These are phyloP conservation scores for Chytriomyces hyalinus DNA, from an alignment of 192 early-diverging fungal species.

Conservation along the genomic window DNA sequence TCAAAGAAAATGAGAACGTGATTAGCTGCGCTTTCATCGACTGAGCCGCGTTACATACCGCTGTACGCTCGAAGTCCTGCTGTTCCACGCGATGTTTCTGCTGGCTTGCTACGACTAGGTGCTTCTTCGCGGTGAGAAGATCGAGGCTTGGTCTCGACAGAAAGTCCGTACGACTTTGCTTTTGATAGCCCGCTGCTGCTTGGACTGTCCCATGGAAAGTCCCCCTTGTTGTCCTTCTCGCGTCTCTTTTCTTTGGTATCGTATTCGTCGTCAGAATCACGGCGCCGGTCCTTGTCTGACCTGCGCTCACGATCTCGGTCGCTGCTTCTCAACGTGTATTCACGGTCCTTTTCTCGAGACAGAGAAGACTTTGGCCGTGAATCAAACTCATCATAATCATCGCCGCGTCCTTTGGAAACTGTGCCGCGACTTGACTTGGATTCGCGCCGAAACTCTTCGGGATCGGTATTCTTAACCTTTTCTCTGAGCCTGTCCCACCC, in stretches of 20 bases:
- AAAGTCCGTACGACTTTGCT: neutral
- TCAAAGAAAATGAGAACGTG: neutral
- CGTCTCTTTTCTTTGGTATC: constrained; percentile 17
- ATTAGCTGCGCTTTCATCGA: no score
- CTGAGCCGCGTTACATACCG: neutral
- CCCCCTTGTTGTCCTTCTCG: constrained; percentile 19
- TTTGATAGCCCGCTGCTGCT: neutral
- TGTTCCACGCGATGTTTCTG: constrained; percentile 5
- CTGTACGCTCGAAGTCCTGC: constrained; percentile 17
- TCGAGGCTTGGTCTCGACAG: constrained; percentile 15
- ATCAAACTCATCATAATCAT: constrained; percentile 14
- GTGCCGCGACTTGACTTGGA: neutral
- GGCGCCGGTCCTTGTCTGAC: constrained; percentile 6
- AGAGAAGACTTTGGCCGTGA: neutral
- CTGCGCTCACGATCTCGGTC: constrained; percentile 1
- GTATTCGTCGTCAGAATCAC: constrained; percentile 20
- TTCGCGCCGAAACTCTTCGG: neutral
- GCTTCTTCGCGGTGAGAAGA: neutral
- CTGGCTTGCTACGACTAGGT: neutral
- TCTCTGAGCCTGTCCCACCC: constrained; percentile 18
- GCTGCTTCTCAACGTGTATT: neutral
- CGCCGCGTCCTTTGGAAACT: neutral
- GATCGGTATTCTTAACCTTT: constrained; percentile 1
- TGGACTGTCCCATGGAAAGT: constrained; percentile 25
- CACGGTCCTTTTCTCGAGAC: constrained; percentile 12